A percentile compares a stretch with the other conserved stretches of the same genome.
These are phyloP conservation scores for Bryoglossum gracile DNA, from an alignment of 495 filamentous ascomycete species.

Conservation along the genomic window DNA sequence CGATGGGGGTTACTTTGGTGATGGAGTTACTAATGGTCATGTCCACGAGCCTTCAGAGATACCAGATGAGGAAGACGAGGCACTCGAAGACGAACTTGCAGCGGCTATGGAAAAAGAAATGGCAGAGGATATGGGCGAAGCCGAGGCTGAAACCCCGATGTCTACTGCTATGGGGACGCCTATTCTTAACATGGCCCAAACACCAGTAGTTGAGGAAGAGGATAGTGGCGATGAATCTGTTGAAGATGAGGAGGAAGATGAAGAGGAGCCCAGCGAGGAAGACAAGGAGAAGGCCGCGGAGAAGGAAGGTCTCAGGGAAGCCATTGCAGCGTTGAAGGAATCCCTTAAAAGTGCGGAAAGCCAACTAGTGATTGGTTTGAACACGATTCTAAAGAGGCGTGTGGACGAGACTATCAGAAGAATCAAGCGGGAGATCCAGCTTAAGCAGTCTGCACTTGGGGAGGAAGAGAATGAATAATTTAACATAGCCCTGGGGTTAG, in stretches of 20 bases:
- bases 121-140: conserved; percentile 30
- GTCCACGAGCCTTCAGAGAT: not conserved
- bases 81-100: conserved; percentile 15
- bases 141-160: conserved; percentile 17
- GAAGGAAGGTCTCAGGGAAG: conserved; percentile 39
- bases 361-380: conserved; percentile 31
- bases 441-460: conserved; percentile 49
- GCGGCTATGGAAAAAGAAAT: conserved; percentile 34
- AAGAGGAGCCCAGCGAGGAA: conserved; percentile 40
- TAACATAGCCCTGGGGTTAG: too few species aligned
- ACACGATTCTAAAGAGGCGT: conserved; percentile 45
- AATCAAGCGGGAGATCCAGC: conserved; percentile 45
- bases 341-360: conserved; percentile 32
- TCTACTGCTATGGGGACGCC: conserved; percentile 15
- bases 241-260: conserved; percentile 41
- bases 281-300: conserved; percentile 40
- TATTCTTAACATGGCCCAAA: conserved; percentile 5
- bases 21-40: conserved; percentile 4
- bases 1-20: conserved; percentile 24
- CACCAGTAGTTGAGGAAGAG: conserved; percentile 28
- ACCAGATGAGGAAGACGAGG: conserved; percentile 4
- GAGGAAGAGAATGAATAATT: conserved; percentile 35
- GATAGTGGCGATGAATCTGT: conserved; percentile 38
- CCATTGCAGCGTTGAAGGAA: conserved; percentile 48
- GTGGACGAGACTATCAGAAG: conserved; percentile 46